Percentiles rank a stretch among this genome's conserved stretches.
Evolutionary conservation across 139 green algal species (phyloP).

Genomic region (Coelastrella sp.): DNA sequence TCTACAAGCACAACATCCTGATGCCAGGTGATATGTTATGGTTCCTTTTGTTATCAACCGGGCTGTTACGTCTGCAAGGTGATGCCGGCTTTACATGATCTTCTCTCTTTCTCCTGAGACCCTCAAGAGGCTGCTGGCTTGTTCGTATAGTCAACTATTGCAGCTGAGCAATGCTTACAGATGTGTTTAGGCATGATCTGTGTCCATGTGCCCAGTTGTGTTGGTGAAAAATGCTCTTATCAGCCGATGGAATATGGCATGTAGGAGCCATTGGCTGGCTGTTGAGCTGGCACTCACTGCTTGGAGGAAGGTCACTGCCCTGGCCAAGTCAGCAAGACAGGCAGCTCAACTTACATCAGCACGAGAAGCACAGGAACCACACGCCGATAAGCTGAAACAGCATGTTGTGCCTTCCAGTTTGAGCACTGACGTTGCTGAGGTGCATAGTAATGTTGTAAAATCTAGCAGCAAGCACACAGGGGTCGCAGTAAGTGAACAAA

Average conservation of each 20-base stretch:
- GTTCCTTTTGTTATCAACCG: neutral
- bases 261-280: neutral
- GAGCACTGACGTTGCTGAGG: no score
- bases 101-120: neutral
- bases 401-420: no score
- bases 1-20: no score
- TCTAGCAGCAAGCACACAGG: no score
- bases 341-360: no score
- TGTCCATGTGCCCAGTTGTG: neutral
- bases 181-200: neutral
- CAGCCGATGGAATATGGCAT: neutral
- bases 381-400: no score
- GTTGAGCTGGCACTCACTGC: conserved; percentile 48
- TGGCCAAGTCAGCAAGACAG: neutral
- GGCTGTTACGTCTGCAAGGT: neutral
- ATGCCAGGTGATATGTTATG: neutral
- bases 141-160: neutral
- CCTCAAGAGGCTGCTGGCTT: neutral
- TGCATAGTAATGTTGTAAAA: no score
- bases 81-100: neutral
- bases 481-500: no score
- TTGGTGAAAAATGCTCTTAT: neutral
- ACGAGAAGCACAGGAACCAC: no score
- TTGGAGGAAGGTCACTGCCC: conserved; percentile 41
- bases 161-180: neutral